These are phyloP conservation scores for Parathielavia appendiculata DNA, from an alignment of 495 filamentous ascomycete genomes.

Conservation along the genomic window DNA sequence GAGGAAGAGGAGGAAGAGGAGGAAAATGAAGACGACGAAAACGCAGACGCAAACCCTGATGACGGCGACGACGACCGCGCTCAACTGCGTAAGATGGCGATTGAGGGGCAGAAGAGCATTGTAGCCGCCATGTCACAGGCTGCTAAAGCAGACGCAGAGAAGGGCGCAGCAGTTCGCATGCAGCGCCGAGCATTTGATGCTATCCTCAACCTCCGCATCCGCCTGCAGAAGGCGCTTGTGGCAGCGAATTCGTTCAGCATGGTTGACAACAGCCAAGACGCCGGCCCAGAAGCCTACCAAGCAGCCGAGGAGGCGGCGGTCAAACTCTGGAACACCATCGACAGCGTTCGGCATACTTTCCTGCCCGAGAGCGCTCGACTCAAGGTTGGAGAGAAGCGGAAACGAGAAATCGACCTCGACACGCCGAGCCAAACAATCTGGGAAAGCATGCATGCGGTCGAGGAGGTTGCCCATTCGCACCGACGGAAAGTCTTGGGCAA, in stretches of 20 bases:
- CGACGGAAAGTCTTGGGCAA: constrained; percentile 58
- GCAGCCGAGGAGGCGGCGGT: constrained; percentile 86
- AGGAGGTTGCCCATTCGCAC: constrained; percentile 50
- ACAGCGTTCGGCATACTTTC: constrained; percentile 59
- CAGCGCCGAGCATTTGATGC: constrained; percentile 83
- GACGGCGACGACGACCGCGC: constrained; percentile 32
- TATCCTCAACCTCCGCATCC: constrained; percentile 80
- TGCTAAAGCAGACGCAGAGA: constrained; percentile 70
- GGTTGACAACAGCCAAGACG: constrained; percentile 33
- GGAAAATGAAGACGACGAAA: constrained; percentile 35
- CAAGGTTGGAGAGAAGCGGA: constrained; percentile 50
- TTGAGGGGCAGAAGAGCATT: constrained; percentile 63
- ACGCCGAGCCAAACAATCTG: constrained; percentile 60
- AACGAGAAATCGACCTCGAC: constrained; percentile 48
- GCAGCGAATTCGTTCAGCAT: constrained; percentile 70
- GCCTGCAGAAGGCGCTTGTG: constrained; percentile 82
- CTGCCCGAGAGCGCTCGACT: constrained; percentile 32
- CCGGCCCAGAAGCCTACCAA: constrained; percentile 49
- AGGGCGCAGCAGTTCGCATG: constrained; percentile 76
- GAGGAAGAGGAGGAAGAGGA: constrained; percentile 38
- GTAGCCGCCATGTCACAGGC: constrained; percentile 65
- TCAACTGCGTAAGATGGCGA: constrained; percentile 59
- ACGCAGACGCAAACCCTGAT: constrained; percentile 32
- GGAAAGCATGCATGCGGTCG: constrained; percentile 59
- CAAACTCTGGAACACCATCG: constrained; percentile 78